Evolutionary conservation across 495 filamentous ascomycete species (phyloP).

Genomic region (Lophiostoma macrostomum): DNA sequence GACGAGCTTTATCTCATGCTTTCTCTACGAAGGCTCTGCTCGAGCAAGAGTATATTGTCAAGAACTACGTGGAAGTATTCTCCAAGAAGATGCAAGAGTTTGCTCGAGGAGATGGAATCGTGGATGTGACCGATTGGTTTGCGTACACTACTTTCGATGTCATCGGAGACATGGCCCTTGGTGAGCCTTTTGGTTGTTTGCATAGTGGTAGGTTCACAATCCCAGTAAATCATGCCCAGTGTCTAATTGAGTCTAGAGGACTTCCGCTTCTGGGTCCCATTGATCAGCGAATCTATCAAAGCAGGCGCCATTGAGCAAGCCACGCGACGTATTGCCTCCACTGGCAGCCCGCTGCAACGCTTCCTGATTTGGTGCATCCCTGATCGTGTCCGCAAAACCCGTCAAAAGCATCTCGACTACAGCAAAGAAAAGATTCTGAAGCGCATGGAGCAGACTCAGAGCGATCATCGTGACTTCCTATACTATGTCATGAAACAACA

Average conservation of each 20-base stretch:
- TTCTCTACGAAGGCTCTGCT: slow-evolving; percentile 17
- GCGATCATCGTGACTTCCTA: slow-evolving; percentile 23
- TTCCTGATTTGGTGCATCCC: slow-evolving; percentile 29
- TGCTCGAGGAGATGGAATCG: slow-evolving; percentile 8
- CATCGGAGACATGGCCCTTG: slow-evolving; percentile 22
- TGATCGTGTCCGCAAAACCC: neutral
- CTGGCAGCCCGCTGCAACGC: slow-evolving; percentile 28
- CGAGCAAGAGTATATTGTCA: slow-evolving; percentile 20
- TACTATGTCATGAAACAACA: slow-evolving; percentile 27
- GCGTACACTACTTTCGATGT: slow-evolving; percentile 27
- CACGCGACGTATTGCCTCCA: slow-evolving; percentile 32
- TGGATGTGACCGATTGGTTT: slow-evolving; percentile 22
- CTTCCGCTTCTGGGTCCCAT: slow-evolving; percentile 22
- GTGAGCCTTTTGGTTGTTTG: slow-evolving; percentile 22
- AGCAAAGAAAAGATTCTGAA: slow-evolving; percentile 25
- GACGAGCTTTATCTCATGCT: slow-evolving; percentile 15
- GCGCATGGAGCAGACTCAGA: slow-evolving; percentile 18
- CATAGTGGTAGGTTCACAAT: neutral
- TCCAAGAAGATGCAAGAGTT: slow-evolving; percentile 16
- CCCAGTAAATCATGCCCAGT: neutral
- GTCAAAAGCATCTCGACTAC: slow-evolving; percentile 17
- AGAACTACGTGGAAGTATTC: slow-evolving; percentile 21
- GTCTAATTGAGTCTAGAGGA: slow-evolving; percentile 7
- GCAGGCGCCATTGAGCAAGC: slow-evolving; percentile 25
- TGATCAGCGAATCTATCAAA: slow-evolving; percentile 24